Percentiles rank a stretch among this genome's conserved stretches.
phyloP scores from a whole-genome alignment of 805 yeast species.

The Pichia pseudocactophila region DNA sequence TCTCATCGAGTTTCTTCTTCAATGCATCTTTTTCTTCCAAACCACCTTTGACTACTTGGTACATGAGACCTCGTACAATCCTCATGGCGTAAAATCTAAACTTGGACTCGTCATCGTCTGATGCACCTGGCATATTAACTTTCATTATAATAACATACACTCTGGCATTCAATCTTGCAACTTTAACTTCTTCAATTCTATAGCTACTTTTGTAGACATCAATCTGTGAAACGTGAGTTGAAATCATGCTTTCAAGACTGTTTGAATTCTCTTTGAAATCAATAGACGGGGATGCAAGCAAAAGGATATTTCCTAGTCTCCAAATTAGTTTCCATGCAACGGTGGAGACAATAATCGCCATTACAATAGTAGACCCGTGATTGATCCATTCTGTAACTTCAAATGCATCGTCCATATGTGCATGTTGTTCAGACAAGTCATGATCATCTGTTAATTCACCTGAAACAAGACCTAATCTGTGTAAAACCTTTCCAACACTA shows the following conservation, averaged over 20 bases:
- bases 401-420: constrained; percentile 1
- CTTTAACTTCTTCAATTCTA: constrained; percentile 37
- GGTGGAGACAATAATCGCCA: constrained; percentile 19
- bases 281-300: constrained; percentile 44
- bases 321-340: constrained; percentile 34
- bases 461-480: not conserved
- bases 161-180: constrained; percentile 56
- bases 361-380: constrained; percentile 19
- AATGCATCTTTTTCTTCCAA: not conserved
- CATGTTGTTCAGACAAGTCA: not conserved
- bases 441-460: not conserved
- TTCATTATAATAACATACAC: constrained; percentile 49
- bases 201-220: constrained; percentile 46
- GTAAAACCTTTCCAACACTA: not conserved
- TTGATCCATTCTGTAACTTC: constrained; percentile 16
- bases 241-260: constrained; percentile 30
- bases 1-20: not conserved
- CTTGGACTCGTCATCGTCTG: constrained; percentile 57
- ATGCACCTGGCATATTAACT: constrained; percentile 57
- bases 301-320: constrained; percentile 41
- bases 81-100: constrained; percentile 42
- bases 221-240: constrained; percentile 37
- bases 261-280: constrained; percentile 34
- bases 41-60: constrained; percentile 13
- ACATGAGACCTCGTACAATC: constrained; percentile 31